Evolutionary conservation across 148 eudicot genomes (phyloP).

Genomic region (Rhododendron mucronatum): DNA sequence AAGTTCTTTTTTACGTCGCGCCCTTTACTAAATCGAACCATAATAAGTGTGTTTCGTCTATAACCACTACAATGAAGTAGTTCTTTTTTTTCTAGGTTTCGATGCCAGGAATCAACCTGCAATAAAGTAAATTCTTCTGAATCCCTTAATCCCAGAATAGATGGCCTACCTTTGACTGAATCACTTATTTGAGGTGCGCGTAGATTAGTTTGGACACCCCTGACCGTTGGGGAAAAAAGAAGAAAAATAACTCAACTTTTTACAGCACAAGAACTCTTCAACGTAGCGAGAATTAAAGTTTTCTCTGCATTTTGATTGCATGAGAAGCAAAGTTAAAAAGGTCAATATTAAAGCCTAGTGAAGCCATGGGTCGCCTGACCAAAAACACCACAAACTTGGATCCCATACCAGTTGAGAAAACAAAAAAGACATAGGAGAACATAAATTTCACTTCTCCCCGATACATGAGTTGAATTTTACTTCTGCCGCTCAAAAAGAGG

Average conservation of each 20-base stretch:
- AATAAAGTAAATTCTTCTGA: no score
- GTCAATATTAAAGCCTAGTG: neutral
- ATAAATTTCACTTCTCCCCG: neutral
- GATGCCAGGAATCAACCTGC: no score
- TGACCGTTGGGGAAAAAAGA: no score
- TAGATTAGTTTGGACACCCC: no score
- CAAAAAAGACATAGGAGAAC: neutral
- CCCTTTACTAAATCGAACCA: neutral
- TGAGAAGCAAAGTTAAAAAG: neutral
- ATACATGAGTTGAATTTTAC: neutral
- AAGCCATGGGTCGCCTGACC: neutral
- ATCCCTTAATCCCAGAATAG: no score
- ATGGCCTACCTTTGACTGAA: no score
- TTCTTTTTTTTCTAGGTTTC: no score
- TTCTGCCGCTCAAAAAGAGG: neutral
- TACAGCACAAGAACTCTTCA: neutral
- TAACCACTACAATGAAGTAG: no score
- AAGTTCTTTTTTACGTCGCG: neutral
- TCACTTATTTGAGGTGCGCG: no score
- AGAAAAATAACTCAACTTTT: neutral
- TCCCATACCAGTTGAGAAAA: neutral
- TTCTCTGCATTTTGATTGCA: neutral
- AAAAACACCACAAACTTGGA: slow-evolving; percentile 1
- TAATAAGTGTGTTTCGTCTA: neutral
- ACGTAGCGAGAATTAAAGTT: neutral